A percentile compares a stretch with the other conserved stretches of the same genome.
phyloP scores from a whole-genome alignment of 73 alveolate species.

The Paramecium bursaria region DNA sequence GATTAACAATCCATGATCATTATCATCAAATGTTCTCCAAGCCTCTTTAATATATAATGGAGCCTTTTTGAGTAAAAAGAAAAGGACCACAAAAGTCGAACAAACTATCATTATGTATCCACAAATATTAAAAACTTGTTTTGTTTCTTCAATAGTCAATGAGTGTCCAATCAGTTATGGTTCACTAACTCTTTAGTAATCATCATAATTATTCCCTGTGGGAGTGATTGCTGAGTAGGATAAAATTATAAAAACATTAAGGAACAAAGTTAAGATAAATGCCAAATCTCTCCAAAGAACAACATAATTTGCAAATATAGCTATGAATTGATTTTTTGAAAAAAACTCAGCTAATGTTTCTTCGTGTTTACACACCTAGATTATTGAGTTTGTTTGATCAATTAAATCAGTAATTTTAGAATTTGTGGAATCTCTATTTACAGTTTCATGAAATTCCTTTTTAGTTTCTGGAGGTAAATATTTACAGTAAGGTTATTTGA shows the following conservation, averaged over 20 bases:
- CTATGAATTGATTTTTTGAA: conserved; percentile 58
- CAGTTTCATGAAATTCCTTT: conserved; percentile 66
- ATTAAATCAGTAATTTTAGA: conserved; percentile 68
- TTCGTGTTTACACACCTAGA: conserved; percentile 72
- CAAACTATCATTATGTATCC: conserved; percentile 68
- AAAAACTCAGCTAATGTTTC: conserved; percentile 58
- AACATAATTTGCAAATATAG: conserved; percentile 69
- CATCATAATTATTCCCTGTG: background rate
- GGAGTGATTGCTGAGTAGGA: conserved; percentile 46
- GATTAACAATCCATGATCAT: conserved; percentile 36
- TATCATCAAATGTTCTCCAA: conserved; percentile 35
- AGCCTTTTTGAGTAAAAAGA: conserved; percentile 70
- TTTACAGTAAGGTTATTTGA: conserved; percentile 56
- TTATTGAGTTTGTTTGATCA: conserved; percentile 54
- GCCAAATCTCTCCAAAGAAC: conserved; percentile 70
- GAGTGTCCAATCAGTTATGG: conserved; percentile 15
- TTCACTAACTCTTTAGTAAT: conserved; percentile 26
- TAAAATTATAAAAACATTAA: conserved; percentile 65
- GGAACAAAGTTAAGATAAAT: conserved; percentile 63
- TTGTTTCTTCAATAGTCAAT: conserved; percentile 39
- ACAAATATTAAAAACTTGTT: conserved; percentile 47
- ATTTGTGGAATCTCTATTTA: conserved; percentile 71
- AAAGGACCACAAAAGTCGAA: conserved; percentile 65
- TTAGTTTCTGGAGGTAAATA: conserved; percentile 65
- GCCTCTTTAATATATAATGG: conserved; percentile 69